Base-by-base conservation (phyloP, 2,329 filamentous ascomycete genomes). In the Alternaria incomplexa region DNA sequence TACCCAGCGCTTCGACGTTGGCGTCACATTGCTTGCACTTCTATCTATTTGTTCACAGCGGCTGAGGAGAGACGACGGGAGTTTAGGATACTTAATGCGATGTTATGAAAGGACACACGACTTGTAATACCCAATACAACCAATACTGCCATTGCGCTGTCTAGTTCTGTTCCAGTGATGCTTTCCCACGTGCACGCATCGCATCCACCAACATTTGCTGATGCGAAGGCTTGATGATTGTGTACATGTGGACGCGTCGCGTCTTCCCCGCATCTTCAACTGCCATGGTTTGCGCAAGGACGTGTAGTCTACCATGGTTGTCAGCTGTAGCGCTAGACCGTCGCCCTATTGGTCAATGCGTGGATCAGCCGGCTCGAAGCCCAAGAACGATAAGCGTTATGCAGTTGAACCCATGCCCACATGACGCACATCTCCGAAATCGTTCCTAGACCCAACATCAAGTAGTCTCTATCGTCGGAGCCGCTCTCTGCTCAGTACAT, bases 61-160 rank as follows among this genome's bases (percentile, higher is more conserved):
- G 67, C 57, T 56, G 67, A 69, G 58, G 58, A 56, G 55, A 52
- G 55, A 64, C 51, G 56, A 58, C 58, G 45, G 65, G 61, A 63
- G 23, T 62, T 61, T 58, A 61, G 63, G 71, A 72, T 64, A 66
- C 63, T 67, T 78, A 78, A 79, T 78, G 73, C 67, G 74, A 74
- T 67, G 64, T 70, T 68, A 78, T 73, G 76, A 77, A 53, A 61
- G 70, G 65, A 72, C 70, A 74, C 60, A 72, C 67, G 67, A 77
- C 72, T 73, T 78, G 74, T 74, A 71, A 75, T 74, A 75, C 69
- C 71, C 70, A 70, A 72, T 67, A 65, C 62, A 62, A 70, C 63
- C 58, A 67, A 61, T 66, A 72, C 48, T 47, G 56, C 61, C 32
- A 63, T 64, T 73, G 30, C 66, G 66, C 50, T 63, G 54, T 28